Evolutionary conservation across 495 filamentous ascomycete genomes (phyloP), one percentile per base, ranked within the genome.

Genomic region (Hypomontagnella submonticulosa): DNA sequence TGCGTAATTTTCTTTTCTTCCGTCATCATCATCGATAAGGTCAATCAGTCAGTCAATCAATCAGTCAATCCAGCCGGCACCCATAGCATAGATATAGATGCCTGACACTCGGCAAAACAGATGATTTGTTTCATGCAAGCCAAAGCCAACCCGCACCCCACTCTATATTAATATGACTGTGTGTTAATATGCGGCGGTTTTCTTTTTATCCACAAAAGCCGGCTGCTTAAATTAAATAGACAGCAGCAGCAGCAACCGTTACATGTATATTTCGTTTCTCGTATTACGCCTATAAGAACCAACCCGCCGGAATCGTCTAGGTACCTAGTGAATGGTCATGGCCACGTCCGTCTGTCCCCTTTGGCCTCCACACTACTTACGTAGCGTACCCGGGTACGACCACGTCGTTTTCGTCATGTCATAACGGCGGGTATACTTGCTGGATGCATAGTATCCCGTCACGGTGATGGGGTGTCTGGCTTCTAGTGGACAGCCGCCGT

Each of bases 121-220:
- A 36, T 42, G n/a, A 62, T 11, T 8, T 27, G 43, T 60, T 37
- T 44, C 34, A 69, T 69, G 60, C 56, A 51, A 56, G 43, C 42
- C 42, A 57, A 16, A 3, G 6, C 23, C 23, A 27, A 6, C 23
- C 6, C 37, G 41, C 56, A 12, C 41, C 56, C 57, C 57, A 42
- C 42, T 69, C 55, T 63, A 69, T 68, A 27, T 27, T 27, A 27
- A 27, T 27, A 27, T 27, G n/a, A n/a, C 23, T 27, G 48, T 33
- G 34, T 53, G 63, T 60, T 49, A 57, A 63, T 61, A 69, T 57
- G 66, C 66, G 44, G 47, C 47, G 51, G 40, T 19, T 38, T 48
- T 46, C 42, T 34, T 68, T 69, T 69, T 68, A 69, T 60, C 66
- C 66, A 63, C 44, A 59, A 51, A 27, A 63, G 66, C 66, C 60